Base-by-base conservation (phyloP, 441 rosid genomes). In the Macaranga tanarius region DNA sequence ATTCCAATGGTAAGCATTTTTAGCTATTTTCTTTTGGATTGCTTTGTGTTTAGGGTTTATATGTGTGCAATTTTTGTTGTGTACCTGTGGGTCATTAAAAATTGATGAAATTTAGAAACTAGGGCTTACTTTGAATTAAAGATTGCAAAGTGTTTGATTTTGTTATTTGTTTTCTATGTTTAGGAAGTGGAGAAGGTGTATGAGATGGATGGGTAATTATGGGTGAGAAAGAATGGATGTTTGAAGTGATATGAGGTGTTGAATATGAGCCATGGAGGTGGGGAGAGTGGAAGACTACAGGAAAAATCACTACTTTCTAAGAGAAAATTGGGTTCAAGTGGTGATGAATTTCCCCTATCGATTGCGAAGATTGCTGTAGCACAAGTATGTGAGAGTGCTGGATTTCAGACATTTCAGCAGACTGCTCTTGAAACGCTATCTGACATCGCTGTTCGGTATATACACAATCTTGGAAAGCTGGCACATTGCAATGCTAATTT, bases 211-310 rank as follows among this genome's bases (percentile, higher is more conserved):
- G 2, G 59, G 60, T 77, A 71, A 74, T 70, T 48, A 51, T 67
- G 65, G 70, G 79, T 69, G 74, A 45, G 77, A 66, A 61, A 70
- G 76, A 68, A 84, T 84, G 79, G 65, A 62, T 71, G 67, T 67
- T 55, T 71, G 76, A 87, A 88, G 87, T 86, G 91, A 89, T 87
- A 82, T 84, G 83, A 83, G 80, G 80, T 82, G 80, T 86, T 82
- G 96, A 95, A 91, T 79, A 95, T 95, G 99, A 95, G 81, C 86
- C 82, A 91, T 95, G 96, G 98, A 81, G 93, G 89, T 57, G 83
- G 87, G 85, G 89, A 89, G 88, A 90, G 84, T 80, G 88, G 84
- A 80, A 84, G 82, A 77, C 78, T 85, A 70, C 82, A 72, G 69
- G 90, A 78, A 79, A 81, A 81, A 28, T 28, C 57, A 25, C 77